Percentiles rank a stretch among this genome's conserved stretches.
Conservation (phyloP, 331 rosid species). For the Phaseolus coccineus region DNA sequence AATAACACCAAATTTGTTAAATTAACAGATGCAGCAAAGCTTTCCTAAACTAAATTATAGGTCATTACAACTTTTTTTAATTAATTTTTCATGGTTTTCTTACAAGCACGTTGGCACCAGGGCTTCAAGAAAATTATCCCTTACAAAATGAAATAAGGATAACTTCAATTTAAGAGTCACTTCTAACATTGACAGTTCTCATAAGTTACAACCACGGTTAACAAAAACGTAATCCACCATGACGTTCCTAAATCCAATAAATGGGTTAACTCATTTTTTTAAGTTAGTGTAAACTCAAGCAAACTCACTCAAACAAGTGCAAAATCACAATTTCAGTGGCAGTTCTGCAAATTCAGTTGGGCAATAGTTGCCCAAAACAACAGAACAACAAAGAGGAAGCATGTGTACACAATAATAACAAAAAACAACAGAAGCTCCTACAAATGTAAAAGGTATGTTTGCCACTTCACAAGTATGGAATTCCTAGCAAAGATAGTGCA, state of each 20-base stretch:
- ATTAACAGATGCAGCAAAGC: constrained; percentile 9
- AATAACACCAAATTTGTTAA: constrained; percentile 6
- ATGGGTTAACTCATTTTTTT: not conserved
- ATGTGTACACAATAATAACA: not conserved
- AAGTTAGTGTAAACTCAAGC: not conserved
- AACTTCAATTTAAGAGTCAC: constrained; percentile 5
- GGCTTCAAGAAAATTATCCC: constrained; percentile 12
- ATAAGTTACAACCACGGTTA: not conserved
- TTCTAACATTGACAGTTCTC: not conserved
- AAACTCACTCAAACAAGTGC: not conserved
- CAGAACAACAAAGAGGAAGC: not conserved
- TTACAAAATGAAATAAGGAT: not conserved
- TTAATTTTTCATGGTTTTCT: not conserved
- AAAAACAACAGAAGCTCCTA: constrained; percentile 4
- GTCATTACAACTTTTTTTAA: not conserved
- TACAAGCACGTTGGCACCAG: not conserved
- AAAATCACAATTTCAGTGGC: too few relatives aligned
- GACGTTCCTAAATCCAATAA: not conserved
- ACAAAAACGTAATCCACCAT: not conserved
- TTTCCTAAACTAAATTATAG: constrained; percentile 30
- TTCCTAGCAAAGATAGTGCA: not conserved
- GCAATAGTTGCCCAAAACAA: not conserved
- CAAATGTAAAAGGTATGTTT: not conserved
- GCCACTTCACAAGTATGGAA: constrained; percentile 11
- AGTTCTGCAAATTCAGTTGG: not conserved